These are phyloP conservation scores for Amanita phalloides DNA, from an alignment of 768 basidiomycete species.

Conservation along the genomic window DNA sequence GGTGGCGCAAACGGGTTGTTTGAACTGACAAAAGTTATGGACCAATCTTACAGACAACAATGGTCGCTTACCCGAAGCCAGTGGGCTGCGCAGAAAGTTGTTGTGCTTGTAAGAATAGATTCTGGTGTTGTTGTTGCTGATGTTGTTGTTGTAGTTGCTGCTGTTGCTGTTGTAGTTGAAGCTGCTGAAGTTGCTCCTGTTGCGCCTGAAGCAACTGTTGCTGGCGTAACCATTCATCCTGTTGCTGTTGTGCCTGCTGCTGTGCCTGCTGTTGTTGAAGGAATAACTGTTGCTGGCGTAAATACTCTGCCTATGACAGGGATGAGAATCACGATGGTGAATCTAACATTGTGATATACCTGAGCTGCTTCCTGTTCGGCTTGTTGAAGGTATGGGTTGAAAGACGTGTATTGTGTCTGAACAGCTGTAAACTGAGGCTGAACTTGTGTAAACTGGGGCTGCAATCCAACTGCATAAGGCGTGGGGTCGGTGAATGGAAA, in stretches of 20 bases:
- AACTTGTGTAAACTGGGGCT: constrained; percentile 40
- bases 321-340: constrained; percentile 23
- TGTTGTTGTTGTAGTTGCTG: constrained; percentile 8
- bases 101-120: constrained; percentile 34
- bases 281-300: constrained; percentile 60
- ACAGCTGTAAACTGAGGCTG: constrained; percentile 72
- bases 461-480: constrained; percentile 44
- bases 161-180: constrained; percentile 11
- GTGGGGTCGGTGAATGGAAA: constrained; percentile 58
- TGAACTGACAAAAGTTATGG: constrained; percentile 38
- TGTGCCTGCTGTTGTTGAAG: constrained; percentile 44
- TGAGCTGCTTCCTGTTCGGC: constrained; percentile 83
- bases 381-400: constrained; percentile 92
- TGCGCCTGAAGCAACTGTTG: constrained; percentile 28
- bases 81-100: constrained; percentile 51
- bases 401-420: constrained; percentile 82
- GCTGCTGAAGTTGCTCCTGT: too few species aligned
- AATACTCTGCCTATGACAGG: constrained; percentile 47
- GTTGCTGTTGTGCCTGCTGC: constrained; percentile 45
- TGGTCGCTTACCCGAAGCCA: constrained; percentile 55
- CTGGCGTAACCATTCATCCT: constrained; percentile 42
- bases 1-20: constrained; percentile 91
- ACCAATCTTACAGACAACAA: constrained; percentile 7
- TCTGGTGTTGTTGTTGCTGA: constrained; percentile 33
- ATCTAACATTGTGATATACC: constrained; percentile 14